Evolutionary conservation across 805 yeast genomes (phyloP), one percentile per base, ranked within the genome.

Genomic region (Lipomyces japonicus): DNA sequence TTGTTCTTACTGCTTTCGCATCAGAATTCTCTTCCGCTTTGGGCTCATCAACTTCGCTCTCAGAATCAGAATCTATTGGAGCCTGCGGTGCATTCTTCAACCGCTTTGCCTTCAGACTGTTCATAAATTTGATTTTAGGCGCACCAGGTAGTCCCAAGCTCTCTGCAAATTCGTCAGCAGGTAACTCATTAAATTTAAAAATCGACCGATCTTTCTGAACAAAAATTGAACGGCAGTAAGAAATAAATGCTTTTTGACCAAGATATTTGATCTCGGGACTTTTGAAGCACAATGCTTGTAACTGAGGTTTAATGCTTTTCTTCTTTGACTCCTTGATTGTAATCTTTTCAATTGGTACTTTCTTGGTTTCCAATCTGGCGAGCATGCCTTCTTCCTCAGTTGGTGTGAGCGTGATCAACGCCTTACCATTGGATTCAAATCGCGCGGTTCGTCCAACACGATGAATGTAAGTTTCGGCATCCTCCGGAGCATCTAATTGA

Each of bases 371-470:
- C 47, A 93, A 67, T 51, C 85, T 77, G 48, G 76, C 76, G 46
- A 86, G 65, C 74, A 91, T 84, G 1, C 80, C 85, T 56, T 79
- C 83, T 61, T 84, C 88, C 68, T 93, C 98, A 37, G 79, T 72
- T 1, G 96, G 95, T 5, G 91, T 75, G 37, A 93, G 69, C 82
- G 93, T 80, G 59, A 93, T 70, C 49, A 93, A 69, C 0, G 95
- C 85, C 65, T 84, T 82, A 7, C 97, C 97, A 36, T 73, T 74
- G 61, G 88, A 80, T 28, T 95, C 96, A 60, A 85, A 86, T 76
- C 98, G 82, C 26, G 98, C 99, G 24, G 99, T 93, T 76, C 99
- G 83, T 59, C 99, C 99, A 31, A 93, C 98, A 71, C 99, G 82
- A 73, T 93, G 99, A 61, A 93, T 91, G 69, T 93, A 93, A 71